Conservation (phyloP, 306 rosid genomes). For the Cicer judaicum region DNA sequence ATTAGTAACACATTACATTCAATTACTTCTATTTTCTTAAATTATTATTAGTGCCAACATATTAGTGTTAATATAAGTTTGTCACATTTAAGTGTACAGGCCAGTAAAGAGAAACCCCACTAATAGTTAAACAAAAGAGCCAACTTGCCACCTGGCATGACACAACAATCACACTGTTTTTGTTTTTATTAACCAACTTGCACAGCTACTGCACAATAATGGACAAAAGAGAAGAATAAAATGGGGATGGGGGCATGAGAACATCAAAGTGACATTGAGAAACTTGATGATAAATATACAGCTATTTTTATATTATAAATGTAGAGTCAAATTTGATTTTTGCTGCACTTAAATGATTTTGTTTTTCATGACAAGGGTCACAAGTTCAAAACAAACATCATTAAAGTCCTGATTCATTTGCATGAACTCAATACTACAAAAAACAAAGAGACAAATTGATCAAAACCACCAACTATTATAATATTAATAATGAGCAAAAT, state of each 20-base stretch:
- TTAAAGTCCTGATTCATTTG: constrained; percentile 35
- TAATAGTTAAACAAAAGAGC: neutral
- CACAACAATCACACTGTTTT: neutral
- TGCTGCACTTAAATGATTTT: constrained; percentile 16
- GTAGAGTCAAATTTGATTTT: constrained; percentile 10
- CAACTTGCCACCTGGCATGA: constrained; percentile 43
- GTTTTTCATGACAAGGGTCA: constrained; percentile 27
- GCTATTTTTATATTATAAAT: too few species aligned
- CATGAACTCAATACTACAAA: constrained; percentile 17
- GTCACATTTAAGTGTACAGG: too few species aligned
- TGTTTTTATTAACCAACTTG: constrained; percentile 11
- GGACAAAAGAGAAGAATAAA: constrained; percentile 26
- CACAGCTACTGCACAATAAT: constrained; percentile 6
- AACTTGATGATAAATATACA: neutral
- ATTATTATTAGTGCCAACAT: too few species aligned
- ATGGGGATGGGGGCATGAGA: neutral
- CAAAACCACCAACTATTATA: neutral
- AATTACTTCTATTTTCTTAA: too few species aligned
- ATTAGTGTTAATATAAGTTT: too few species aligned
- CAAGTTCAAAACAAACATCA: constrained; percentile 20
- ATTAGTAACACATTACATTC: too few species aligned
- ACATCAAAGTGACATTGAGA: neutral
- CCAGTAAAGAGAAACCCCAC: too few species aligned
- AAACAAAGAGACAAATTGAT: neutral
- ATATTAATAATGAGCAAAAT: constrained; percentile 31